These are phyloP conservation scores for Acorus gramineus DNA, from an alignment of 106 monocot species.

Conservation along the genomic window DNA sequence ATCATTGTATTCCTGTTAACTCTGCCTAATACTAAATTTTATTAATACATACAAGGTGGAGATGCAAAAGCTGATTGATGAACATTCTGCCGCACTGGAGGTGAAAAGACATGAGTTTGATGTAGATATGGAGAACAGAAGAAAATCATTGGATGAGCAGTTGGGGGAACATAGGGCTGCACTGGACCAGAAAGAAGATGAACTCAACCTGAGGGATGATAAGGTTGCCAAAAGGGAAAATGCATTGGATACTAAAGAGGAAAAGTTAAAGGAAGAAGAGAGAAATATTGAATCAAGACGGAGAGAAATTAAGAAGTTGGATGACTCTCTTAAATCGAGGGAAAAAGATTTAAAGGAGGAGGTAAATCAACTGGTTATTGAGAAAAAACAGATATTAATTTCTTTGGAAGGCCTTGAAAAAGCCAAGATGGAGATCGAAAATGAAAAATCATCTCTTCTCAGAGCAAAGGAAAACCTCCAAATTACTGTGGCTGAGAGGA, in stretches of 20 bases:
- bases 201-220: constrained; percentile 35
- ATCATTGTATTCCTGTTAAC: too few species aligned
- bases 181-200: constrained; percentile 37
- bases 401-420: constrained; percentile 37
- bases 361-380: constrained; percentile 33
- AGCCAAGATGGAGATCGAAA: constrained; percentile 38
- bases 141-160: constrained; percentile 48
- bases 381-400: constrained; percentile 20
- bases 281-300: constrained; percentile 54
- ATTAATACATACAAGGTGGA: constrained; percentile 22
- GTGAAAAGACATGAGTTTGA: constrained; percentile 72
- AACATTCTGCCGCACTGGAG: constrained; percentile 48
- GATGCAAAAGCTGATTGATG: constrained; percentile 84
- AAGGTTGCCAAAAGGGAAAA: constrained; percentile 53
- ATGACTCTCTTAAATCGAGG: constrained; percentile 39
- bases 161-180: constrained; percentile 28
- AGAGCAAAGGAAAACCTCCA: constrained; percentile 50
- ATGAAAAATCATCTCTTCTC: constrained; percentile 32
- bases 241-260: constrained; percentile 38
- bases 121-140: constrained; percentile 45
- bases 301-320: constrained; percentile 65
- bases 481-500: constrained; percentile 63
- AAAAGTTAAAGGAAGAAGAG: constrained; percentile 43
- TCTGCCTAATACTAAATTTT: too few species aligned
- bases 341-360: constrained; percentile 44